Evolutionary conservation across 2,329 filamentous ascomycete species (phyloP).

Genomic region (Fusarium gaditjirri): DNA sequence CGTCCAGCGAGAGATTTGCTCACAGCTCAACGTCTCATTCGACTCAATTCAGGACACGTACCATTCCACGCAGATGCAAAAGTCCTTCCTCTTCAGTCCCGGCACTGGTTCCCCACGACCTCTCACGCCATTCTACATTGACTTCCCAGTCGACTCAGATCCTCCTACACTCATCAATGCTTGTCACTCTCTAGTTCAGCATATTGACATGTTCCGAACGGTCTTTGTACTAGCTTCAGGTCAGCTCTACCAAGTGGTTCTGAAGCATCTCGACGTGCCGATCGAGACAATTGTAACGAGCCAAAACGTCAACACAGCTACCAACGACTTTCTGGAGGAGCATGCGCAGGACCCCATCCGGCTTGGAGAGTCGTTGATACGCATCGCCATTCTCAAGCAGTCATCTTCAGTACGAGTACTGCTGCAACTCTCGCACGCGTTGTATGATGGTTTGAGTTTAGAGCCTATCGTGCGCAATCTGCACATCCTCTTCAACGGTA

Average conservation of each 20-base stretch:
- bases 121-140: not conserved
- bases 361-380: slow-evolving; percentile 1
- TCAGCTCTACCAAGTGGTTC: slow-evolving; percentile 4
- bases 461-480: slow-evolving; percentile 30
- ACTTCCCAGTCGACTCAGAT: not conserved
- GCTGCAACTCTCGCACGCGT: slow-evolving; percentile 33
- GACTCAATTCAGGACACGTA: not conserved
- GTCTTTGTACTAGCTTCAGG: not conserved
- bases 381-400: slow-evolving; percentile 9
- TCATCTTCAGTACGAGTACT: slow-evolving; percentile 15
- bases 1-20: not conserved
- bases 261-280: not conserved
- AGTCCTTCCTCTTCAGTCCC: slow-evolving; percentile 1
- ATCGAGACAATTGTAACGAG: slow-evolving; percentile 3
- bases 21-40: not conserved
- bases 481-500: slow-evolving; percentile 24
- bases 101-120: not conserved
- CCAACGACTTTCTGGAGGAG: not conserved
- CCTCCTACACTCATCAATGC: not conserved
- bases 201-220: slow-evolving; percentile 20
- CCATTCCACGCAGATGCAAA: not conserved
- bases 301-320: not conserved
- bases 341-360: not conserved
- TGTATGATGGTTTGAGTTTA: slow-evolving; percentile 40
- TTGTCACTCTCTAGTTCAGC: not conserved